Evolutionary conservation across 176 grass and related monocot genomes (phyloP).

Genomic region (Hsuehochloa calcarea): DNA sequence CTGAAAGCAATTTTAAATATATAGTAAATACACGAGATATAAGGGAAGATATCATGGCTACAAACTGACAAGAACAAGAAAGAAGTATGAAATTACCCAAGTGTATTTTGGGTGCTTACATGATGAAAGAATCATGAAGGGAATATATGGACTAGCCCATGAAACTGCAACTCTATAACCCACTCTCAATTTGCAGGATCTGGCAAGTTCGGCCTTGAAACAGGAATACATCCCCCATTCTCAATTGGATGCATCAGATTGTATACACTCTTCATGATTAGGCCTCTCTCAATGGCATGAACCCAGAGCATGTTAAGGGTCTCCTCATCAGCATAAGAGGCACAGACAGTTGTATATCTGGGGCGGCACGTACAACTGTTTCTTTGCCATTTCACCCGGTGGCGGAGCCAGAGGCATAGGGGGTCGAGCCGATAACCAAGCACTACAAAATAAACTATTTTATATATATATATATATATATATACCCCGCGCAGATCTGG

Average conservation of each 20-base stretch:
- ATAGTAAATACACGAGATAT: background rate
- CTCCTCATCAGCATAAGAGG: slow-evolving; percentile 55
- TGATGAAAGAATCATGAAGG: background rate
- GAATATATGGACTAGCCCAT: background rate
- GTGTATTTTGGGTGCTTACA: background rate
- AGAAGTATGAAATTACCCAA: background rate
- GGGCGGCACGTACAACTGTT: slow-evolving; percentile 47
- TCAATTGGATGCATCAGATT: slow-evolving; percentile 42
- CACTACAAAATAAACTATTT: too few relatives aligned
- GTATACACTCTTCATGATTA: slow-evolving; percentile 56
- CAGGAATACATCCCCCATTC: background rate
- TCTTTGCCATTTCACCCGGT: slow-evolving; percentile 61
- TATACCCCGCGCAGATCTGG: too few relatives aligned
- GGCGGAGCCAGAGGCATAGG: too few relatives aligned
- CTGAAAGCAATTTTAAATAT: background rate
- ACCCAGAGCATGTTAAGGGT: slow-evolving; percentile 64
- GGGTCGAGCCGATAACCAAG: too few relatives aligned
- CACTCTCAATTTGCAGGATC: background rate
- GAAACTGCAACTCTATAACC: background rate
- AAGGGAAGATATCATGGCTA: background rate
- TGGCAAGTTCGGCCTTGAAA: background rate
- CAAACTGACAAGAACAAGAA: background rate
- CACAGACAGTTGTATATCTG: slow-evolving; percentile 65
- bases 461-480: too few relatives aligned
- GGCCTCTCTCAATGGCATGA: slow-evolving; percentile 58